A percentile compares a stretch with the other conserved stretches of the same genome.
Evolutionary conservation across 306 rosid species (phyloP).

Genomic region (Quercus engelmannii): DNA sequence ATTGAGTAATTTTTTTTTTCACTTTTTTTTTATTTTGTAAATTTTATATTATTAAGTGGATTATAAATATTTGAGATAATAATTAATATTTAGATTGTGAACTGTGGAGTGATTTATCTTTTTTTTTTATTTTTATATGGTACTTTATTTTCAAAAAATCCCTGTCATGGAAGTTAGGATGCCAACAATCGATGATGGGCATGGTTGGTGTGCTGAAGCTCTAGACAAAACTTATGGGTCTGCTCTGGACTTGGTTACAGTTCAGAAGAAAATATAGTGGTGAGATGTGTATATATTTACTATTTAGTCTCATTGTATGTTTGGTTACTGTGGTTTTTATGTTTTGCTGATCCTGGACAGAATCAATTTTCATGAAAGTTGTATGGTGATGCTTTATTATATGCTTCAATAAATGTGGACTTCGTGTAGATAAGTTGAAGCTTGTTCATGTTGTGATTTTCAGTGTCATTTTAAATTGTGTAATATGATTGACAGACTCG

Average conservation of each 20-base stretch:
- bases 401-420: not conserved
- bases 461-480: not conserved
- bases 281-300: not conserved
- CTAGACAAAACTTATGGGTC: constrained; percentile 52
- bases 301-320: not conserved
- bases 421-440: not conserved
- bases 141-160: not conserved
- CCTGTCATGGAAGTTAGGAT: constrained; percentile 79
- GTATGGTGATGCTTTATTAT: not conserved
- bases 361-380: not conserved
- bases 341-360: not conserved
- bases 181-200: constrained; percentile 79
- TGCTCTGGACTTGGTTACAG: constrained; percentile 50
- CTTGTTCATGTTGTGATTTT: not conserved
- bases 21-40: no score
- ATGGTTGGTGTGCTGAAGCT: constrained; percentile 84
- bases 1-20: no score
- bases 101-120: no score
- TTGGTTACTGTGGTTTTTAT: not conserved
- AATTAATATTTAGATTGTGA: no score
- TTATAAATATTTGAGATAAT: no score
- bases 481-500: not conserved
- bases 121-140: no score
- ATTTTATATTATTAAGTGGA: no score
- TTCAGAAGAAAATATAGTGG: constrained; percentile 40